Evolutionary conservation across 2,329 filamentous ascomycete genomes (phyloP).

Genomic region (Xylaria sp.): DNA sequence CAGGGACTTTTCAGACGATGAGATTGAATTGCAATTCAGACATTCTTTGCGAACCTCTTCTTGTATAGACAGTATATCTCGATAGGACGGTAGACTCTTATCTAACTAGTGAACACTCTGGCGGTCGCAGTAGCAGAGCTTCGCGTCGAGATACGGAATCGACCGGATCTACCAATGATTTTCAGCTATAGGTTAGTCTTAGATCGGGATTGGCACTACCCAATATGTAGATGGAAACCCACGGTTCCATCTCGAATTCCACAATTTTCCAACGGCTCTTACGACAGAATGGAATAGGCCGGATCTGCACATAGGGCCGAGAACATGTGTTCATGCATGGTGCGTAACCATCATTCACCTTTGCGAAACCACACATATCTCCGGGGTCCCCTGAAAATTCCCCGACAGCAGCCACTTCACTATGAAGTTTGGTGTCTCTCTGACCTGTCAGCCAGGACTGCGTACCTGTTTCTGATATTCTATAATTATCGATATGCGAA

Average conservation of each 20-base stretch:
- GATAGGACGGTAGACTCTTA: not conserved
- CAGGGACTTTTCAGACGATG: not conserved
- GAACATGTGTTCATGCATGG: conserved; percentile 5
- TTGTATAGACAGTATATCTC: not conserved
- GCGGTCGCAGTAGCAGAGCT: not conserved
- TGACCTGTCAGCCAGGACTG: not conserved
- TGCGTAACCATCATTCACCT: not conserved
- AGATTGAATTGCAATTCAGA: not conserved
- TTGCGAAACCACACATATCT: not conserved
- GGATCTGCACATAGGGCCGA: conserved; percentile 15
- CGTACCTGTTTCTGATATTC: not conserved
- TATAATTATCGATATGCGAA: not conserved
- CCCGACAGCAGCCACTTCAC: not conserved
- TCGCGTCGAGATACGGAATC: conserved; percentile 2
- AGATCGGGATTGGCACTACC: conserved; percentile 1
- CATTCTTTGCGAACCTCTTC: not conserved
- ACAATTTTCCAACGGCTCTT: not conserved
- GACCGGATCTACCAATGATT: conserved; percentile 12
- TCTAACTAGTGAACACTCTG: too few species aligned
- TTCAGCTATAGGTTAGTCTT: not conserved
- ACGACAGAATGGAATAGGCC: conserved; percentile 1
- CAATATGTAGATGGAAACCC: not conserved
- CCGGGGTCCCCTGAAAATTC: not conserved
- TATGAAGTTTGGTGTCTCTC: not conserved
- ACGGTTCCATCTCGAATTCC: conserved; percentile 13